Evolutionary conservation across 2,329 filamentous ascomycete genomes (phyloP).

Genomic region (Akanthomyces dipterigenus): DNA sequence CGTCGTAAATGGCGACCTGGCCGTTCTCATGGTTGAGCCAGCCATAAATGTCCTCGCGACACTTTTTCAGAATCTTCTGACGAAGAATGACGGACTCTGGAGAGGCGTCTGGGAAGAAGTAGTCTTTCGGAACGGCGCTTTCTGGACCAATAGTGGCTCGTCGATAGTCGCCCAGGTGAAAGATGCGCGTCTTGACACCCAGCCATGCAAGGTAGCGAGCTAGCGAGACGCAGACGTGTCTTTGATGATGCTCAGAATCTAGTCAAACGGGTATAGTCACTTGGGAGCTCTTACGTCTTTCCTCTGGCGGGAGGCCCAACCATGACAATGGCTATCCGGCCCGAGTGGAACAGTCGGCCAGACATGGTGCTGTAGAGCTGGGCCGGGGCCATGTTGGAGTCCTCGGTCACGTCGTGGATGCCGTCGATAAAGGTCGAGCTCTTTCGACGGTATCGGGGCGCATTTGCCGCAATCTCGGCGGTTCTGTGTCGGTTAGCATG

Average conservation of each 20-base stretch:
- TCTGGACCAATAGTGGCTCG: slow-evolving; percentile 81
- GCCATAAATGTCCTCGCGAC: slow-evolving; percentile 91
- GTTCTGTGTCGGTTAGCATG: slow-evolving; percentile 51
- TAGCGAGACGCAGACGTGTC: slow-evolving; percentile 91
- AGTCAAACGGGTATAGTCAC: neutral
- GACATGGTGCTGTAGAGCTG: slow-evolving; percentile 99
- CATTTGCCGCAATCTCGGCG: slow-evolving; percentile 85
- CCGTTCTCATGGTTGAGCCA: slow-evolving; percentile 97
- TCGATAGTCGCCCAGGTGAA: slow-evolving; percentile 94
- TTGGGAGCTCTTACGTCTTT: slow-evolving; percentile 62
- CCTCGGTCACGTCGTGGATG: slow-evolving; percentile 87
- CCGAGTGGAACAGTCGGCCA: slow-evolving; percentile 91
- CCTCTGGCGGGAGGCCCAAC: slow-evolving; percentile 91
- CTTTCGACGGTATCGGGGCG: slow-evolving; percentile 80
- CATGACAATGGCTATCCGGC: slow-evolving; percentile 93
- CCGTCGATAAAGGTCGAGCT: slow-evolving; percentile 96
- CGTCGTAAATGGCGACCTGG: slow-evolving; percentile 97
- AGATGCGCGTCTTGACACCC: slow-evolving; percentile 95
- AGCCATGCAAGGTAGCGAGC: slow-evolving; percentile 94
- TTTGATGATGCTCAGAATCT: too few relatives aligned
- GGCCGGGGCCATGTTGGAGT: slow-evolving; percentile 77
- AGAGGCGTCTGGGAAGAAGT: slow-evolving; percentile 94
- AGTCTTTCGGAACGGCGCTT: slow-evolving; percentile 86
- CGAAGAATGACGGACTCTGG: slow-evolving; percentile 86
- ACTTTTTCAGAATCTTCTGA: slow-evolving; percentile 97